Percentiles rank a stretch among this genome's conserved stretches.
These are phyloP conservation scores for Diatrype stigma DNA, from an alignment of 2,329 filamentous ascomycete genomes.

Conservation along the genomic window DNA sequence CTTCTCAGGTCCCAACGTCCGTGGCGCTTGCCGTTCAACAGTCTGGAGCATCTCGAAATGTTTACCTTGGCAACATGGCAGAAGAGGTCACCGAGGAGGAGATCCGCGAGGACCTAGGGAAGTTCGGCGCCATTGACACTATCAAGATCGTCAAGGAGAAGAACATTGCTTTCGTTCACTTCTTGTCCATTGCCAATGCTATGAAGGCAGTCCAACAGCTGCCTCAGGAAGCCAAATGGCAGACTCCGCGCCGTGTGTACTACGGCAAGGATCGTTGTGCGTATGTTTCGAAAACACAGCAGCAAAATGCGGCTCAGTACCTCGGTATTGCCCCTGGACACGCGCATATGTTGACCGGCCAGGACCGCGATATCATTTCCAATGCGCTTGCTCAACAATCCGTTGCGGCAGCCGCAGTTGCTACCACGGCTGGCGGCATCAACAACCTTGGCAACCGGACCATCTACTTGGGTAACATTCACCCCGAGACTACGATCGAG, in stretches of 20 bases:
- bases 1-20: slow-evolving; percentile 94
- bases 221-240: slow-evolving; percentile 95
- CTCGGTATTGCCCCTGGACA: slow-evolving; percentile 95
- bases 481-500: slow-evolving; percentile 97
- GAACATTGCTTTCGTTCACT: slow-evolving; percentile 96
- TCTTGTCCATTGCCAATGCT: slow-evolving; percentile 89
- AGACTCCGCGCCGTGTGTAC: slow-evolving; percentile 90
- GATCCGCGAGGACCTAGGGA: slow-evolving; percentile 88
- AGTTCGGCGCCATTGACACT: slow-evolving; percentile 94
- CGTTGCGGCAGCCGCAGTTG: slow-evolving; percentile 91
- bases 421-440: slow-evolving; percentile 91
- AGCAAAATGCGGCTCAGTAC: slow-evolving; percentile 98
- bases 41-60: slow-evolving; percentile 92
- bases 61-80: slow-evolving; percentile 89
- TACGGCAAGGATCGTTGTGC: slow-evolving; percentile 98
- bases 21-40: slow-evolving; percentile 97
- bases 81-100: slow-evolving; percentile 91
- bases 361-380: slow-evolving; percentile 93
- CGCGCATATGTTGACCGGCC: slow-evolving; percentile 91
- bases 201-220: slow-evolving; percentile 97
- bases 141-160: slow-evolving; percentile 98
- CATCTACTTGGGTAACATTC: slow-evolving; percentile 97
- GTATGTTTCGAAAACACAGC: slow-evolving; percentile 98
- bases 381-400: slow-evolving; percentile 96
- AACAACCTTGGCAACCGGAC: slow-evolving; percentile 97